phyloP scores from a whole-genome alignment of 768 basidiomycete species.

The Strobilomyces dryophilus region DNA sequence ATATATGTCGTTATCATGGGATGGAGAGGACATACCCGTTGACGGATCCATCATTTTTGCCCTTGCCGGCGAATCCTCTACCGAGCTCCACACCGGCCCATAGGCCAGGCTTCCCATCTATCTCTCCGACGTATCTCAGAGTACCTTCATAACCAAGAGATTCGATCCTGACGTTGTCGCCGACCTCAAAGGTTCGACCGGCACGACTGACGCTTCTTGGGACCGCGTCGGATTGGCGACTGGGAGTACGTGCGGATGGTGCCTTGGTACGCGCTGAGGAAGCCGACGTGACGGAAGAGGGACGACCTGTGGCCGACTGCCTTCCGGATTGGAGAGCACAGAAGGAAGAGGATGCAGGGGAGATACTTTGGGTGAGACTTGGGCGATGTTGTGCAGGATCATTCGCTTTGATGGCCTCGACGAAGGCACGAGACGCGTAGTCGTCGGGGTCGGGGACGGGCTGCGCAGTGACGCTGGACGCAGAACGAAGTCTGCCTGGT shows the following conservation, averaged over 20 bases:
- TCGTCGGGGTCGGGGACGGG: slow-evolving; percentile 41
- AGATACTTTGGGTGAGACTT: slow-evolving; percentile 36
- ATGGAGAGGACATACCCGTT: slow-evolving; percentile 59
- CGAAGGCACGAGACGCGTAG: slow-evolving; percentile 67
- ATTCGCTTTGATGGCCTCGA: slow-evolving; percentile 75
- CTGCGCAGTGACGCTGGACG: slow-evolving; percentile 46
- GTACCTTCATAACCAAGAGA: slow-evolving; percentile 85
- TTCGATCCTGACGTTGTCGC: slow-evolving; percentile 83
- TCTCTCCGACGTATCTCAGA: slow-evolving; percentile 76
- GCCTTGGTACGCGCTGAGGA: slow-evolving; percentile 47
- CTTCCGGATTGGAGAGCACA: slow-evolving; percentile 40
- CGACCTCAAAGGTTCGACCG: slow-evolving; percentile 55
- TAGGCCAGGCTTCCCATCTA: slow-evolving; percentile 82
- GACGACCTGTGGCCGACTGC: slow-evolving; percentile 49
- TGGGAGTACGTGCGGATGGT: slow-evolving; percentile 53
- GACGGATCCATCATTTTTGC: slow-evolving; percentile 93
- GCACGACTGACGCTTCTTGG: slow-evolving; percentile 44
- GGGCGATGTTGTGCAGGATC: slow-evolving; percentile 71
- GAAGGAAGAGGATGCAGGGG: slow-evolving; percentile 43
- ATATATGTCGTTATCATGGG: background rate
- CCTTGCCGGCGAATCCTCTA: slow-evolving; percentile 82
- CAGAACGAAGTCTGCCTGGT: slow-evolving; percentile 65
- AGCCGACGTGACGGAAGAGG: slow-evolving; percentile 60
- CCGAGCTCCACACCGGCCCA: slow-evolving; percentile 94
- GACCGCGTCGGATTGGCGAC: slow-evolving; percentile 63